These are phyloP conservation scores for Malus fusca DNA, from an alignment of 306 rosid species.

Conservation along the genomic window DNA sequence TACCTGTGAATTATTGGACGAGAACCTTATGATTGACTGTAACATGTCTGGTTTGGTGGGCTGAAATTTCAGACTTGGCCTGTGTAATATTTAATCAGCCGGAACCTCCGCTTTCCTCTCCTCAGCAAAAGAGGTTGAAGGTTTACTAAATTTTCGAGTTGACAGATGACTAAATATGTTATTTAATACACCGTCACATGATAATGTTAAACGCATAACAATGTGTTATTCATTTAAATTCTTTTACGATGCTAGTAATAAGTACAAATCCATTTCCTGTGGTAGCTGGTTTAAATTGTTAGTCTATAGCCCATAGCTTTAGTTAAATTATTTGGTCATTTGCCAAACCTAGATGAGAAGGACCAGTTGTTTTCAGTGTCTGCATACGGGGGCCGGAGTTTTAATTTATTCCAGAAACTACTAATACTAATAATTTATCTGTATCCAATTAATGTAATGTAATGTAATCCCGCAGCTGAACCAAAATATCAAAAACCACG, in stretches of 20 bases:
- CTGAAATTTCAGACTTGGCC: neutral
- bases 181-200: neutral
- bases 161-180: neutral
- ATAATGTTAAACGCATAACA: neutral
- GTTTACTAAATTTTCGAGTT: neutral
- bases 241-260: no score
- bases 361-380: neutral
- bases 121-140: neutral
- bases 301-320: neutral
- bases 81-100: neutral
- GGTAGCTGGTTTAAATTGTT: neutral
- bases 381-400: neutral
- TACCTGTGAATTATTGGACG: neutral
- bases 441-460: neutral
- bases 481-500: neutral
- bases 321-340: neutral
- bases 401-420: neutral
- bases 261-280: neutral
- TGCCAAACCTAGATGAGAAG: neutral
- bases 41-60: conserved; percentile 1
- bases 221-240: no score
- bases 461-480: neutral
- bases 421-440: neutral
- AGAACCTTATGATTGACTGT: neutral
- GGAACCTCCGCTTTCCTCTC: neutral